Evolutionary conservation across 2,329 filamentous ascomycete genomes (phyloP), one percentile per base, ranked within the genome.

Genomic region (Coniochaeta ligniaria): DNA sequence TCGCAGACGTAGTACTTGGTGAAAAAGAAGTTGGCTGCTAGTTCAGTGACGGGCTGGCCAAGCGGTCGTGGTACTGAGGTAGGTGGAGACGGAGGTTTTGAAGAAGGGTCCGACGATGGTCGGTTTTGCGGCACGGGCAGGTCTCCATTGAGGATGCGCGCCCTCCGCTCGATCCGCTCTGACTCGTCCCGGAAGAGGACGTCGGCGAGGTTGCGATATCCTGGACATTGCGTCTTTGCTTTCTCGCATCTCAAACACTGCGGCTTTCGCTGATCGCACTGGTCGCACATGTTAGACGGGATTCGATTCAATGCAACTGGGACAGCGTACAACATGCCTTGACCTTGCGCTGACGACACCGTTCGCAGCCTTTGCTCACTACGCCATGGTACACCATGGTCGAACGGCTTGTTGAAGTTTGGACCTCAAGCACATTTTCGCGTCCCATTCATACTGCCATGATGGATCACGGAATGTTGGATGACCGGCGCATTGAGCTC

Each of bases 141-240:
- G 7, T 62, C 43, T 24, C 24, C 20, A 24, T 55, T 14, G 35
- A 22, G 16, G 35, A 28, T 59, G 35, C 55, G 45, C 31, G 38
- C 54, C 63, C 24, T 69, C n/a, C 58, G 62, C n/a, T 61, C 64
- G 5, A 65, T 64, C 55, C 65, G 60, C 50, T 59, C 43, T 35
- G 64, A 64, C 59, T 71, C 68, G 58, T 71, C 66, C 8, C 69
- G 67, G 41, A 71, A 71, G 0, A 67, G 2, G 22, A 70, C 41
- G 17, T 66, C 58, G 11, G 59, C 28, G 1, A 70, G 59, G 41
- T 70, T 50, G n/a, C 69, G 65, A 38, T 65, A 71, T 16, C 69
- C 68, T 2, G 66, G 67, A 43, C 69, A 70, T 31, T 60, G 28
- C n/a, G 26, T 61, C 17, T 62, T 61, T 11, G 59, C 47, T 33